Conservation (phyloP, 208 protist genomes). For the Leishmania major region DNA sequence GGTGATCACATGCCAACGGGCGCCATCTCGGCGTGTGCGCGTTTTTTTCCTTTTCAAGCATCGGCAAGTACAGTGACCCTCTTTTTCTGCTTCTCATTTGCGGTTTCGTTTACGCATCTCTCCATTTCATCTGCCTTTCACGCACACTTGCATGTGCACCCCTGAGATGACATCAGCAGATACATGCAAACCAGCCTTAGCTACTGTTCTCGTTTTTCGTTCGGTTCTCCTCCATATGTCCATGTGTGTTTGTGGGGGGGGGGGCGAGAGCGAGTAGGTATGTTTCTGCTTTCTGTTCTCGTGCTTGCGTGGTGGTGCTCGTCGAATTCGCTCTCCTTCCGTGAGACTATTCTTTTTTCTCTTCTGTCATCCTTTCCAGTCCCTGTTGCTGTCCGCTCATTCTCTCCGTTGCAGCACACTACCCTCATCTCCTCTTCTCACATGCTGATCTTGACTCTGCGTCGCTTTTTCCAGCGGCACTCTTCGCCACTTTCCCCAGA, state of each 20-base stretch:
- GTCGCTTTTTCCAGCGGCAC: not conserved
- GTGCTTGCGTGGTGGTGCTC: not conserved
- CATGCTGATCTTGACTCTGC: not conserved
- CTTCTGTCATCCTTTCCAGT: not conserved
- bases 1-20: not conserved
- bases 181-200: not conserved
- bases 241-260: not conserved
- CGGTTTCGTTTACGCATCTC: not conserved
- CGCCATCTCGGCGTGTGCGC: not conserved
- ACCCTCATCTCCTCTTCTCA: not conserved
- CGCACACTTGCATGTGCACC: not conserved
- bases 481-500: not conserved
- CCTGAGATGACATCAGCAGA: not conserved
- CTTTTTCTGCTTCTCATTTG: not conserved
- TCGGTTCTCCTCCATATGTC: not conserved
- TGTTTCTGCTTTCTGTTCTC: not conserved
- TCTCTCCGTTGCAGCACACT: not conserved
- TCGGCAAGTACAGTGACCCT: not conserved
- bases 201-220: not conserved
- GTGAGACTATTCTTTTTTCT: slow-evolving; percentile 10
- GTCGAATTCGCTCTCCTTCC: not conserved
- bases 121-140: not conserved
- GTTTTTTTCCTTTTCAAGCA: not conserved
- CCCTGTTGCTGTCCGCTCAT: not conserved
- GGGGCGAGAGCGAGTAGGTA: not conserved